Percentiles rank a stretch among this genome's conserved stretches.
Conservation (phyloP, 495 filamentous ascomycete genomes). For the Evernia prunastri region DNA sequence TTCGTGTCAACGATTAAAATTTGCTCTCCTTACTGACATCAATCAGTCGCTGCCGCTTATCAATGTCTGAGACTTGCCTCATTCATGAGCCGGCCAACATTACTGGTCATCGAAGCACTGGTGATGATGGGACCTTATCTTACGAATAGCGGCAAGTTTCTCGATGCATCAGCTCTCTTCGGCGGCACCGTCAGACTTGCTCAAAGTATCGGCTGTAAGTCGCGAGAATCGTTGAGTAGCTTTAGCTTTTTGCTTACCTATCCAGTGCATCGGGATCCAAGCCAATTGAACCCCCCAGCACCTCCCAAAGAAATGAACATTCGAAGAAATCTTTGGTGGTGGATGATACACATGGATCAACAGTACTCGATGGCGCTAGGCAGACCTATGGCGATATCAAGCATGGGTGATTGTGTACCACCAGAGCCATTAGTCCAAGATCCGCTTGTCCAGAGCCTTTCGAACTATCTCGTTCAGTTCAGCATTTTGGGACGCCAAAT, state of each 20-base stretch:
- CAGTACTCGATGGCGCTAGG: slow-evolving; percentile 45
- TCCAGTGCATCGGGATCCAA: slow-evolving; percentile 40
- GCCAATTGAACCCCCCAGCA: slow-evolving; percentile 38
- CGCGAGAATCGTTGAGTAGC: not conserved
- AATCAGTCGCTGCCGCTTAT: slow-evolving; percentile 27
- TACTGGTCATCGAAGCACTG: slow-evolving; percentile 39
- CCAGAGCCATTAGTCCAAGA: slow-evolving; percentile 37
- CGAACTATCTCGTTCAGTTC: slow-evolving; percentile 38
- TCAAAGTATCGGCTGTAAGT: slow-evolving; percentile 39
- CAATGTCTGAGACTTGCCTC: slow-evolving; percentile 39
- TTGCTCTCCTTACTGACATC: not conserved
- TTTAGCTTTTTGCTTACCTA: slow-evolving; percentile 1
- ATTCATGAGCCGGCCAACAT: slow-evolving; percentile 41
- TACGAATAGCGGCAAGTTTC: slow-evolving; percentile 44
- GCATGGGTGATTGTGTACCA: slow-evolving; percentile 40
- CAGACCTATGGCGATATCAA: slow-evolving; percentile 41
- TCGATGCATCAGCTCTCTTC: slow-evolving; percentile 43
- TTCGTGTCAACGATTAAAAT: slow-evolving; percentile 17
- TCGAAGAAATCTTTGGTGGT: slow-evolving; percentile 43
- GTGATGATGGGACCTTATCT: slow-evolving; percentile 44
- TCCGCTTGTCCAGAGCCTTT: slow-evolving; percentile 34
- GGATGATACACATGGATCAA: slow-evolving; percentile 47
- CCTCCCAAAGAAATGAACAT: slow-evolving; percentile 34
- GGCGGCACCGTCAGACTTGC: slow-evolving; percentile 42
- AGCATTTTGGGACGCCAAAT: slow-evolving; percentile 43